These are phyloP conservation scores for Uncinocarpus reesii DNA, from an alignment of 2,329 filamentous ascomycete genomes.

Conservation along the genomic window DNA sequence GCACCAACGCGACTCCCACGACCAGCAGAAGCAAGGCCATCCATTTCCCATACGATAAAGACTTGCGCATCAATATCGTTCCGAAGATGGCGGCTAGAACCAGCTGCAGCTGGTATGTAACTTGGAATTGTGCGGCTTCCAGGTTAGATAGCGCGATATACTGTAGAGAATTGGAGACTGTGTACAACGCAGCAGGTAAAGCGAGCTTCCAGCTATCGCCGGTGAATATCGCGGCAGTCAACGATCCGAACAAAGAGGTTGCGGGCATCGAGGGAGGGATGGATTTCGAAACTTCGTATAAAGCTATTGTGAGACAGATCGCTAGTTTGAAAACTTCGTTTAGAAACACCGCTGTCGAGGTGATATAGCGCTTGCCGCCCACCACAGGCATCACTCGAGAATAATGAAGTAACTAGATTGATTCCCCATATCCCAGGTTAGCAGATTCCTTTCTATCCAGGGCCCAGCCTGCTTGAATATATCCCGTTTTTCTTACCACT, in stretches of 20 bases:
- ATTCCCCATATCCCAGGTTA: constrained; percentile 3
- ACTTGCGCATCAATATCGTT: constrained; percentile 61
- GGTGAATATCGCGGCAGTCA: constrained; percentile 71
- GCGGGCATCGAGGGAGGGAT: constrained; percentile 69
- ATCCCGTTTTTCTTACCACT: constrained; percentile 31
- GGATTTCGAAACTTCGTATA: constrained; percentile 74
- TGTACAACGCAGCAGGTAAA: constrained; percentile 79
- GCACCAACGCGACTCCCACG: constrained; percentile 73
- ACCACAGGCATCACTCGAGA: constrained; percentile 82
- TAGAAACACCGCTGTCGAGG: constrained; percentile 86
- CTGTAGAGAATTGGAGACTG: constrained; percentile 84
- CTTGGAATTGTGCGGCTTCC: constrained; percentile 85
- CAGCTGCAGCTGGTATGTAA: constrained; percentile 90
- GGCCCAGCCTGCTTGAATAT: too few relatives aligned
- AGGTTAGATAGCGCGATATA: constrained; percentile 86
- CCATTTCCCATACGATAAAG: constrained; percentile 66
- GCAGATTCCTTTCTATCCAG: not conserved
- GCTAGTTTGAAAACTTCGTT: constrained; percentile 86
- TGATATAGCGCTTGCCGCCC: constrained; percentile 77
- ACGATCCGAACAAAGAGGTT: constrained; percentile 66
- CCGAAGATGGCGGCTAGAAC: constrained; percentile 82
- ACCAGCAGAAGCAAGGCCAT: constrained; percentile 67
- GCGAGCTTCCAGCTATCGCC: constrained; percentile 92
- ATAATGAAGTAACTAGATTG: constrained; percentile 75
- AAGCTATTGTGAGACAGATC: constrained; percentile 72